Conservation (phyloP, 257 asterid species). For the Phtheirospermum japonicum region DNA sequence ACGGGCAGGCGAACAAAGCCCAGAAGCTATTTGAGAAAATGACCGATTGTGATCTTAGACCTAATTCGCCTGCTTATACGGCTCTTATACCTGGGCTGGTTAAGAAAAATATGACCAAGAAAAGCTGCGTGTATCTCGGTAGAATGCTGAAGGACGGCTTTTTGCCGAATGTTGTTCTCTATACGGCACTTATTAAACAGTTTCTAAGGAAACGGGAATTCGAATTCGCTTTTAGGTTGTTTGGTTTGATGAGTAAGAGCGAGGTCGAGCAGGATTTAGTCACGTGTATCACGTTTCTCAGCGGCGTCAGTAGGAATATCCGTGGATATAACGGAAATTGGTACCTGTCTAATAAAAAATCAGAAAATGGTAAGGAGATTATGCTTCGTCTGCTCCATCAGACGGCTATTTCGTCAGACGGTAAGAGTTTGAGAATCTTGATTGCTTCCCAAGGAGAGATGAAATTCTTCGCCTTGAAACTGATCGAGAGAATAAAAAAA, state of each 20-base stretch:
- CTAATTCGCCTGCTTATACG: slow-evolving; percentile 50
- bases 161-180: slow-evolving; percentile 50
- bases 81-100: slow-evolving; percentile 56
- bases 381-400: slow-evolving; percentile 41
- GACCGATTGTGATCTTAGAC: slow-evolving; percentile 40
- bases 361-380: slow-evolving; percentile 36
- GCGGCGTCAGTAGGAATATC: slow-evolving; percentile 53
- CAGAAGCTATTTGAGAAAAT: slow-evolving; percentile 41
- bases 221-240: slow-evolving; percentile 47
- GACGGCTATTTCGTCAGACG: slow-evolving; percentile 25
- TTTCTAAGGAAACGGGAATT: slow-evolving; percentile 51
- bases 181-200: slow-evolving; percentile 57
- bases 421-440: slow-evolving; percentile 25
- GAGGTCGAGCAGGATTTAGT: slow-evolving; percentile 43
- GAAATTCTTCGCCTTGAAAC: slow-evolving; percentile 33
- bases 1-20: slow-evolving; percentile 48
- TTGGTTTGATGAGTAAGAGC: slow-evolving; percentile 55
- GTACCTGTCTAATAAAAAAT: slow-evolving; percentile 29
- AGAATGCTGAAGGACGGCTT: slow-evolving; percentile 61
- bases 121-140: slow-evolving; percentile 47
- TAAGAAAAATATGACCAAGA: slow-evolving; percentile 52
- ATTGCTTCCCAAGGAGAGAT: slow-evolving; percentile 36
- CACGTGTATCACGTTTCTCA: slow-evolving; percentile 43
- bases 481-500: slow-evolving; percentile 34
- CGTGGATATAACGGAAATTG: slow-evolving; percentile 32